phyloP scores from a whole-genome alignment of 2,329 filamentous ascomycete genomes.

The Fusarium sp. region DNA sequence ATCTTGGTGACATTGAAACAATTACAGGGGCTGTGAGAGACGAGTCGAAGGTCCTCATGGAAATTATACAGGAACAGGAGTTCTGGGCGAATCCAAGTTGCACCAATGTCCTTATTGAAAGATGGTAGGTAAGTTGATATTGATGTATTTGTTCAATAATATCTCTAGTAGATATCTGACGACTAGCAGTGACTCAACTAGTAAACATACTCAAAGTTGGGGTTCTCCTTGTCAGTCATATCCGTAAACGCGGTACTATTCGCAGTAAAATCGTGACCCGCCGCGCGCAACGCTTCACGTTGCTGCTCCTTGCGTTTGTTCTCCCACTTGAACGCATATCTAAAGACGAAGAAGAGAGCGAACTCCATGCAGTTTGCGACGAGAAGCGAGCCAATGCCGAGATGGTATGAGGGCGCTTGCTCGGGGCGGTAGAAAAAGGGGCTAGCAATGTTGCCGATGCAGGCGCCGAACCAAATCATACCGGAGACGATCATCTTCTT shows the following conservation, averaged over 20 bases:
- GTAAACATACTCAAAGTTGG: slow-evolving; percentile 58
- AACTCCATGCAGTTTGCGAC: slow-evolving; percentile 58
- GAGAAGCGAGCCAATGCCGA: slow-evolving; percentile 59
- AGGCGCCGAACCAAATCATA: slow-evolving; percentile 71
- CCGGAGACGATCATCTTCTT: slow-evolving; percentile 76
- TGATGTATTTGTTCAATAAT: no score
- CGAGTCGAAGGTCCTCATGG: not conserved
- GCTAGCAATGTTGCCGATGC: slow-evolving; percentile 71
- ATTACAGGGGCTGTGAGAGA: not conserved
- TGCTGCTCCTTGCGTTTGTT: slow-evolving; percentile 56
- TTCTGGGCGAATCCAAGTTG: not conserved
- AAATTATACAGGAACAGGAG: not conserved
- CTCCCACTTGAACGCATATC: slow-evolving; percentile 56
- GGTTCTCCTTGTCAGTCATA: slow-evolving; percentile 60
- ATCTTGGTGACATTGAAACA: not conserved
- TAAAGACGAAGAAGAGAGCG: slow-evolving; percentile 55
- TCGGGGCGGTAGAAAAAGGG: slow-evolving; percentile 72
- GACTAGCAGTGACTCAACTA: slow-evolving; percentile 27
- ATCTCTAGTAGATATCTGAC: not conserved
- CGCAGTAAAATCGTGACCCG: slow-evolving; percentile 42
- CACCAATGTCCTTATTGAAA: no score
- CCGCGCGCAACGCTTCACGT: slow-evolving; percentile 50
- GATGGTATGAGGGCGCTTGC: slow-evolving; percentile 61
- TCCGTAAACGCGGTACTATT: slow-evolving; percentile 59
- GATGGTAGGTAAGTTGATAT: no score